Evolutionary conservation across 192 early-diverging fungal genomes (phyloP), one percentile per base, ranked within the genome.

Genomic region (Chytriomyces sp.): DNA sequence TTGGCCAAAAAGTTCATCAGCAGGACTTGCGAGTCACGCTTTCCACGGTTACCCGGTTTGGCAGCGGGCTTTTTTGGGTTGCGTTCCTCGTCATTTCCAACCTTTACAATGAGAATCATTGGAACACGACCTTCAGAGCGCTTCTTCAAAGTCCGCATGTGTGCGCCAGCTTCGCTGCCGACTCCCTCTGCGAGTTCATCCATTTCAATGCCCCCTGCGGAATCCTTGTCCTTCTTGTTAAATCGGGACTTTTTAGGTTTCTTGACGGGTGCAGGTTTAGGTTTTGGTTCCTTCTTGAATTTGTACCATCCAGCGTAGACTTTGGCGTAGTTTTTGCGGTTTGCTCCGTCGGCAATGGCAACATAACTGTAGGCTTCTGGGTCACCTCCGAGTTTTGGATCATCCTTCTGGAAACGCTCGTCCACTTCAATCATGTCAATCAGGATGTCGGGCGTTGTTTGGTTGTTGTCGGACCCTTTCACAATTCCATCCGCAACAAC

Each of bases 1-100:
- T 94, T 93, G 85, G 94, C 91, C 80, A 98, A 79, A 82, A 98
- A 98, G 69, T 92, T 92, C 95, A 98, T 97, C 46, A 98, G 84
- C 67, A 98, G 87, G 64, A 99, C 90, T 83, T 99, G 97, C 9
- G 95, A 96, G 81, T 99, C 97, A 45, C 97, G 92, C 87, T 98
- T 98, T 61, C 97, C 97, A 75, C 97, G 74, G 64, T 87, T 87
- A 35, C 87, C 87, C 2, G 87, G 87, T 66, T 89, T 89, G 16
- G 67, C 60, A 10, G 44, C 66, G 23, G 80, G 84, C 16, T 61
- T 69, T 16, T 80, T 24, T 9, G 78, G 75, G 50, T 80, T 69
- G 6, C 80, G 81, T 64, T 87, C 86, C 49, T 84, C 83, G 23
- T 83, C 82, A 62, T 81, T 87, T 13, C 86, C 86, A 53, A 61